Base-by-base conservation (phyloP, 257 asterid genomes). In the Rhazya stricta region DNA sequence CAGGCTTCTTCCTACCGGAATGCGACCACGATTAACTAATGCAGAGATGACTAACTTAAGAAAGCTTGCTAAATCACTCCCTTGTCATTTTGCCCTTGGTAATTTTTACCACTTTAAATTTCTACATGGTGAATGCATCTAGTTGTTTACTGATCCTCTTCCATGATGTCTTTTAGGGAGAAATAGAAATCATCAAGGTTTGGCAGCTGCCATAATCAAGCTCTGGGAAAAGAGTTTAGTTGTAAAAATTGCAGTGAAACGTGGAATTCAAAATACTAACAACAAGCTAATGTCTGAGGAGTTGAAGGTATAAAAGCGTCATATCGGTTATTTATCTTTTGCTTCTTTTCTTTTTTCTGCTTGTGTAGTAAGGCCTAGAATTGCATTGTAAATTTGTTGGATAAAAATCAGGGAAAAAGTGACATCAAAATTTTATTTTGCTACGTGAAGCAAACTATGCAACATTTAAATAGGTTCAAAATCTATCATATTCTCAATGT, bases 41-140 rank as follows among this genome's bases (percentile, higher is more conserved):
- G 96, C 96, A n/a, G 99, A 94, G 87, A 86, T 94, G 96, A 94
- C 99, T 80, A 86, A 85, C 80, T 81, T 92, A 54, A 86, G 99
- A 81, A 94, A 92, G 83, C 87, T 88, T 81, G 95, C 98, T 23
- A 94, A 90, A 84, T 83, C 92, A 25, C 96, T 92, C 80, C 99
- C 98, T 76, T 83, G 90, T 77, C 99, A 94, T 84, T 94, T 94
- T 81, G 99, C 99, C 73, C 97, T 94, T 74, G 99, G 99, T 92
- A 88, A 81, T 56, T 27, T 75, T 76, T 42, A 54, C 63, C 71
- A 76, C 50, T 69, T 71, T 32, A 30, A 41, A 7, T 79, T 45
- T 29, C 72, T 51, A 15, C 29, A 57, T 36, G 37, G 15, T 77
- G 67, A 74, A 19, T 65, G 81, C 42, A 78, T 68, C 53, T 67